Base-by-base conservation (phyloP, 768 basidiomycete species). In the Daedalea quercina region DNA sequence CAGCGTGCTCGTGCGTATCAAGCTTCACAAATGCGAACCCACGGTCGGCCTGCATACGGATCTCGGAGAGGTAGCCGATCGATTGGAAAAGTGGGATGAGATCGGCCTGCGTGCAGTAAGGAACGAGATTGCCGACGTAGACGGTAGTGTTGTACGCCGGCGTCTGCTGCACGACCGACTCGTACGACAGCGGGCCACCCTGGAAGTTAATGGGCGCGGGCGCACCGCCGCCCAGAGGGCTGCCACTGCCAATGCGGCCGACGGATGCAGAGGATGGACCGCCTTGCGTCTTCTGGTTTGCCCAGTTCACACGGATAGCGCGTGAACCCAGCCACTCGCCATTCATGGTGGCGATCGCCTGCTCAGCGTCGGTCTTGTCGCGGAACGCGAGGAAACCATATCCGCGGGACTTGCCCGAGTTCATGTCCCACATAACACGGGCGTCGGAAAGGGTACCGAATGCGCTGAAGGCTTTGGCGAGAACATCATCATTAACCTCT, bases 401-500 rank as follows among this genome's bases (percentile, higher is more conserved):
- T 40, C 95, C 95, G 63, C 95, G 87, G 64, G 88, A 92, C 75
- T 98, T 97, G 56, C 96, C 96, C 50, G 94, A 95, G 73, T 94
- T 96, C 93, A 98, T 97, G 69, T 99, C 96, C 95, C 95, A 98
- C 95, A 98, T 98, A 55, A 98, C 96, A 31, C 96, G 84, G 47
- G 95, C 95, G 70, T 99, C 96, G 48, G 92, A 94, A 73, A 99
- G 79, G 56, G 88, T 89, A 28, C 94, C 94, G 67, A 99, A 99
- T 35, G 95, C 95, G 62, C 83, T 85, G 77, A 99, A 99, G 7
- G 96, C 96, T 75, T 98, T 97, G 53, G 75, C 87, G 57, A 99
- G 84, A 51, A 97, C 92, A 17, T 94, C 94, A 63, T 99, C 96
- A 68, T 93, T 98, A 67, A 99, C 94, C 69, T 99, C 96, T 22